Percentiles rank a stretch among this genome's conserved stretches.
These are phyloP conservation scores for Lagenidium giganteum DNA, from an alignment of 352 stramenopile genomes.

Conservation along the genomic window DNA sequence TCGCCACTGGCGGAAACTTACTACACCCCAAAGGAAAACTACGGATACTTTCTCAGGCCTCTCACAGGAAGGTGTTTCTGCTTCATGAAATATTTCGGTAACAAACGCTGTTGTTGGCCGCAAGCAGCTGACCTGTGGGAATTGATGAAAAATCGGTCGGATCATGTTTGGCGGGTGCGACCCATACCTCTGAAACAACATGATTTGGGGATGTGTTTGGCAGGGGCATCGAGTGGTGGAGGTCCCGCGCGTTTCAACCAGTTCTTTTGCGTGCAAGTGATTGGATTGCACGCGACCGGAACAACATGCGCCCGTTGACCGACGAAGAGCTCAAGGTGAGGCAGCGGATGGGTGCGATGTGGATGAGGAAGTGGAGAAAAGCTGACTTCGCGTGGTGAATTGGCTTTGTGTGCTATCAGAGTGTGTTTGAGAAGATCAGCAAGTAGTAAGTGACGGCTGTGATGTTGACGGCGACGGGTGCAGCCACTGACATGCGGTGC, in stretches of 20 bases:
- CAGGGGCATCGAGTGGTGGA: too few species aligned
- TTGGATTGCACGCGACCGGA: conserved; percentile 1
- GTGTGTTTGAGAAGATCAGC: conserved; percentile 98
- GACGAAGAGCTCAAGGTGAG: conserved; percentile 95
- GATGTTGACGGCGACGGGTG: not conserved
- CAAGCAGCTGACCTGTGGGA: too few species aligned
- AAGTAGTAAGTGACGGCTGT: conserved; percentile 87
- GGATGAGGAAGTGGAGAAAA: not conserved
- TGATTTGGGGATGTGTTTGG: too few species aligned
- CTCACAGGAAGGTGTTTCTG: too few species aligned
- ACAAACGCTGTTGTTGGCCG: too few species aligned
- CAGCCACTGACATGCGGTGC: not conserved
- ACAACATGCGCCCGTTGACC: conserved; percentile 95
- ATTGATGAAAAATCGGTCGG: too few species aligned
- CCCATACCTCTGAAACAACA: too few species aligned
- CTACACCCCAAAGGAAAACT: too few species aligned
- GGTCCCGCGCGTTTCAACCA: conserved; percentile 11
- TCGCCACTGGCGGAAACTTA: too few species aligned
- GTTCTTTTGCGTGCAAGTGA: conserved; percentile 14
- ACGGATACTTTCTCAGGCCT: too few species aligned
- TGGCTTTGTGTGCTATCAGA: conserved; percentile 24
- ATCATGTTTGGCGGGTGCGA: too few species aligned
- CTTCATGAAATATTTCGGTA: too few species aligned
- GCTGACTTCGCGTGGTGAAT: not conserved
- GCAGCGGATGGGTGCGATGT: not conserved